Conservation (phyloP, 2,329 filamentous ascomycete genomes). For the Pseudogymnoascus sp. region DNA sequence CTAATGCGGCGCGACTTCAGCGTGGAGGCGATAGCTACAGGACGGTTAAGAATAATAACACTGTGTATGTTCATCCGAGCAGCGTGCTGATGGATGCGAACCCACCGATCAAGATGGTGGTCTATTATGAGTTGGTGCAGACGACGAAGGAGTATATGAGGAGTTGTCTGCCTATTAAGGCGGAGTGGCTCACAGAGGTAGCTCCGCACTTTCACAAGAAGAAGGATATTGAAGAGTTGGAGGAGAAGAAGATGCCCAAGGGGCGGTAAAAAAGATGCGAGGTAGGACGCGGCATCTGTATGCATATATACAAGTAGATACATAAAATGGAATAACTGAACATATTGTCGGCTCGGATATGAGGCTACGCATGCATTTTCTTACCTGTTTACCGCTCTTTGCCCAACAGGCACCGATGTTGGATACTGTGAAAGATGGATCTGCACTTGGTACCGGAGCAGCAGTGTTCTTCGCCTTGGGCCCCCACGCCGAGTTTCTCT, state of each 20-base stretch:
- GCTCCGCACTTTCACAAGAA: conserved; percentile 94
- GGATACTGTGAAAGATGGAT: neutral
- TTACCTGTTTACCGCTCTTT: neutral
- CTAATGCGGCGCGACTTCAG: conserved; percentile 78
- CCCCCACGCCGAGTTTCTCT: too few species aligned
- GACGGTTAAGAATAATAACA: conserved; percentile 82
- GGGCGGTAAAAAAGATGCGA: conserved; percentile 8
- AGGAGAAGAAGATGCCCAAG: conserved; percentile 69
- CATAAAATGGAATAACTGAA: neutral
- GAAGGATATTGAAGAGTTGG: conserved; percentile 75
- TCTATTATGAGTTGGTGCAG: conserved; percentile 77
- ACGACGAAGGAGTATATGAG: conserved; percentile 92
- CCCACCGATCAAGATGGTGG: conserved; percentile 69
- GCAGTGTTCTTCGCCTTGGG: neutral
- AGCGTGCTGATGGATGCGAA: conserved; percentile 71
- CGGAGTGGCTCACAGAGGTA: conserved; percentile 78
- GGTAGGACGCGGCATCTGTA: neutral
- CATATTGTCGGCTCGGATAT: neutral
- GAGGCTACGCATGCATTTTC: neutral
- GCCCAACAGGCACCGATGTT: neutral
- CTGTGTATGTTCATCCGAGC: conserved; percentile 85
- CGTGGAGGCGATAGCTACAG: conserved; percentile 80
- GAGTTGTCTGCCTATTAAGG: conserved; percentile 73
- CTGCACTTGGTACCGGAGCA: neutral
- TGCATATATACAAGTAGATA: neutral